Base-by-base conservation (phyloP, 108 stramenopile species). In the Fistulifera pelliculosa region DNA sequence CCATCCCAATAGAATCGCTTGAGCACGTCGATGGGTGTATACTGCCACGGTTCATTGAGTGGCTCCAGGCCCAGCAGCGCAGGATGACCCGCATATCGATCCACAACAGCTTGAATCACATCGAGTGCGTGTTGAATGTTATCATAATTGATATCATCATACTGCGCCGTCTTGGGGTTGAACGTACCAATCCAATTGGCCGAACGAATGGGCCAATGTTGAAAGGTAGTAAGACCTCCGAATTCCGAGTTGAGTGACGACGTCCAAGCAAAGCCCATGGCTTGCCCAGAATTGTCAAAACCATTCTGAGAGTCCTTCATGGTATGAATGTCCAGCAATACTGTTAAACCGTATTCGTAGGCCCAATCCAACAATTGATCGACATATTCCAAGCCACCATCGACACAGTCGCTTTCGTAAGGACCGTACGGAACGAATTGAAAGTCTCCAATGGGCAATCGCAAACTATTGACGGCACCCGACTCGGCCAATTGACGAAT, bases 21-120 rank as follows among this genome's bases (percentile, higher is more conserved):
- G 23, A 89, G 52, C 23, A 60, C 60, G 2, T 89, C 63, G 21
- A 93, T 65, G 1, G 94, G 94, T 31, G 91, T 94, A 56, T 79
- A 76, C 66, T 96, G 83, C 91, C 91, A 93, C 8, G 94, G 94
- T 61, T 96, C 94, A 60, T 96, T 96, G 27, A 96, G 87, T 12
- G 94, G 94, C 57, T 96, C 87, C 27, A 96, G 19, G 15, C 92
- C 94, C 43, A 90, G 68, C 1, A 96, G 90, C 7, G 85, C 87
- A 7, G 90, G 87, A 60, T 93, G 81, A 41, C 74, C 75, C 27
- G 50, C 40, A 58, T 93, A 96, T 39, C 59, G 55, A 47, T 90
- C 70, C 1, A 90, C 92, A 60, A 96, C 72, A 8, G 23, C 58
- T 17, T 80, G 53, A 55, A 96, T 79, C 24, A 84, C 92, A 31